Base-by-base conservation (phyloP, 1,284 basidiomycete genomes). In the Trametes versicolor region DNA sequence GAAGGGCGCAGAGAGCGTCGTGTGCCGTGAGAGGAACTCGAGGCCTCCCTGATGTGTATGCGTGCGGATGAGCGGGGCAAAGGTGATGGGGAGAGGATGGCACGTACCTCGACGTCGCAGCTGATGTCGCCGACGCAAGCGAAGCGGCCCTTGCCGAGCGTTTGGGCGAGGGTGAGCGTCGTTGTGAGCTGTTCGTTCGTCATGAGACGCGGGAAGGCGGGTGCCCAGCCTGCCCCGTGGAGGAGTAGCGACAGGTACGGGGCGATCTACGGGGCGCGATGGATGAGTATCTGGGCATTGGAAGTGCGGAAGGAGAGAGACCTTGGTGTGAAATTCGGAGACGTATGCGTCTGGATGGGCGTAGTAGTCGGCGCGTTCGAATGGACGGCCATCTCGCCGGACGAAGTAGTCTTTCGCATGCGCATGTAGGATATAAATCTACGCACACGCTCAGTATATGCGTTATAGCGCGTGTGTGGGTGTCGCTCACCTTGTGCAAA, bases 191-290 rank as follows among this genome's bases (percentile, higher is more conserved):
- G 87, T 0, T 82, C 80, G 37, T 86, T 92, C 1, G 87, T 87
- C 84, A 97, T 89, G 9, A 96, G 79, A 4, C 93, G 86, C 17
- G 95, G 96, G 78, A 86, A 96, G 0, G 82, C 83, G 0, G 86
- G 83, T 19, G 87, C 81, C 95, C 95, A 97, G 34, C 94, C 95
- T 0, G 90, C 87, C 9, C 95, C 95, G 69, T 97, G 95, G 56
- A 97, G 82, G 62, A 97, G 84, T 5, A 95, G 84, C 0, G 93
- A 94, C 2, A 95, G 80, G 76, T 94, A 95, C 0, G 93, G 95
- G 0, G 94, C 93, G 45, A 96, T 83, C 92, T 61, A 17, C 94
- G 62, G 43, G 19, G 25, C 29, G 36, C 45, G n/a, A 58, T 5
- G 27, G 45, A 50, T 7, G 9, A 51, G 58, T 36, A 58, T 36